Evolutionary conservation across 2,329 filamentous ascomycete genomes (phyloP).

Genomic region (Aspergillus aculeatus): DNA sequence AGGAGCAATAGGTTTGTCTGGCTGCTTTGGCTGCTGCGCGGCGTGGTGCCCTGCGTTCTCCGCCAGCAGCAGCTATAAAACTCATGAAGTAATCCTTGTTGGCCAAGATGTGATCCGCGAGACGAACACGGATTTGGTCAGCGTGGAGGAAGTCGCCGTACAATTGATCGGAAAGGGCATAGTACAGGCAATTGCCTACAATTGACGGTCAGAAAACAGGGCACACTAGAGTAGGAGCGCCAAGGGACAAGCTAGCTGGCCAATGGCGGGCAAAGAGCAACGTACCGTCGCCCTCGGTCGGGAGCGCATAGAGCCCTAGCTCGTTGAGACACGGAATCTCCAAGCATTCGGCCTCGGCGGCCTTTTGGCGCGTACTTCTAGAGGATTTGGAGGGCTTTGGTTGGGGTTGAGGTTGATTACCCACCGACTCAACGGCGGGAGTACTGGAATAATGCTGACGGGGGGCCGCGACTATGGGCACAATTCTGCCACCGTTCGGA

Average conservation of each 20-base stretch:
- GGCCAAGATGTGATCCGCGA: slow-evolving; percentile 62
- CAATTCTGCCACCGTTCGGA: slow-evolving; percentile 42
- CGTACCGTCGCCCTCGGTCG: slow-evolving; percentile 63
- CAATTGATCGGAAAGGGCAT: slow-evolving; percentile 66
- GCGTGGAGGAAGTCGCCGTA: slow-evolving; percentile 61
- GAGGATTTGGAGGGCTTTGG: slow-evolving; percentile 8
- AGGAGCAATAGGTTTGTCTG: slow-evolving; percentile 52
- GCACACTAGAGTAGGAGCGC: neutral
- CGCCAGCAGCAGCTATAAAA: slow-evolving; percentile 59
- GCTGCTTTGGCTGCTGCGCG: slow-evolving; percentile 41
- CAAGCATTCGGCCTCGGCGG: slow-evolving; percentile 26
- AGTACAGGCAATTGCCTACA: slow-evolving; percentile 68
- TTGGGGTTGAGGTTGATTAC: slow-evolving; percentile 16
- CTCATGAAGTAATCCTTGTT: slow-evolving; percentile 63
- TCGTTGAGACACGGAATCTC: slow-evolving; percentile 50
- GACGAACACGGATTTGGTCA: slow-evolving; percentile 56
- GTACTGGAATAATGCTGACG: slow-evolving; percentile 24
- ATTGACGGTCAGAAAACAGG: slow-evolving; percentile 22
- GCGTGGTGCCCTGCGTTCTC: slow-evolving; percentile 58
- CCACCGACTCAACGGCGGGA: slow-evolving; percentile 16
- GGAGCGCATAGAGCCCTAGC: slow-evolving; percentile 58
- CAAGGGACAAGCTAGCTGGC: slow-evolving; percentile 8
- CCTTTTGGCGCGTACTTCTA: slow-evolving; percentile 17
- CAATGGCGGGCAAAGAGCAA: slow-evolving; percentile 23
- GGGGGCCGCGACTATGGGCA: slow-evolving; percentile 41